Conservation (phyloP, 768 basidiomycete species). For the Phanerochaete carnosa region DNA sequence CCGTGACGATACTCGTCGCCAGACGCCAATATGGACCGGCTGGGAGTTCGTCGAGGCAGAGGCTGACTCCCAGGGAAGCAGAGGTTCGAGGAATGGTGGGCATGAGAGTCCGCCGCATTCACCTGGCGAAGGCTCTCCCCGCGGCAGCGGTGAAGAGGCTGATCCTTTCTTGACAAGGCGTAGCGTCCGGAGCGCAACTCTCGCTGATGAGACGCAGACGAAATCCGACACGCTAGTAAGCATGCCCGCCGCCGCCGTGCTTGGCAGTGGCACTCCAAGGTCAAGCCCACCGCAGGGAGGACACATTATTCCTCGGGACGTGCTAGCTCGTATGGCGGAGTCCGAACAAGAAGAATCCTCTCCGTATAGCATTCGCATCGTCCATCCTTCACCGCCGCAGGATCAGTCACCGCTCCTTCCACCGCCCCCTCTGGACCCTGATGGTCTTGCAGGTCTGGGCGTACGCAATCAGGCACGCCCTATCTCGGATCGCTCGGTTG, state of each 20-base stretch:
- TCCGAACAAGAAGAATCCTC: conserved; percentile 24
- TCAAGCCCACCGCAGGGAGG: conserved; percentile 31
- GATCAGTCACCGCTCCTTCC: conserved; percentile 34
- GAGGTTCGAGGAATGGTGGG: conserved; percentile 5
- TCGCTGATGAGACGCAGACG: conserved; percentile 20
- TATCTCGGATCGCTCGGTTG: conserved; percentile 8
- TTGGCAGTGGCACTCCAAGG: conserved; percentile 18
- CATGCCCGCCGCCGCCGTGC: conserved; percentile 20
- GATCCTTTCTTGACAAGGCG: conserved; percentile 49
- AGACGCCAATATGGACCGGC: conserved; percentile 29
- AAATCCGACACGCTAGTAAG: conserved; percentile 28
- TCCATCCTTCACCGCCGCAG: conserved; percentile 21
- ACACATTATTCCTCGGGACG: conserved; percentile 35
- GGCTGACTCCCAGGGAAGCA: conserved; percentile 9
- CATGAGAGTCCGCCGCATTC: conserved; percentile 3
- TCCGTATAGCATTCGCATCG: conserved; percentile 24
- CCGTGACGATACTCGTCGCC: conserved; percentile 9
- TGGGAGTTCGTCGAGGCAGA: conserved; percentile 28
- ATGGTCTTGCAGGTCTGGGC: conserved; percentile 24
- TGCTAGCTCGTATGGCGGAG: conserved; percentile 32
- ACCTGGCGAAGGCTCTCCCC: conserved; percentile 64
- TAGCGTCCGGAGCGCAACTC: conserved; percentile 18
- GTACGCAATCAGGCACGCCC: conserved; percentile 1
- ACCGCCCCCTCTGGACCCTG: conserved; percentile 35
- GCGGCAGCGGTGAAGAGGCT: conserved; percentile 65